These are phyloP conservation scores for Aechmea fasciata DNA, from an alignment of 176 grass and related monocot genomes.

Conservation along the genomic window DNA sequence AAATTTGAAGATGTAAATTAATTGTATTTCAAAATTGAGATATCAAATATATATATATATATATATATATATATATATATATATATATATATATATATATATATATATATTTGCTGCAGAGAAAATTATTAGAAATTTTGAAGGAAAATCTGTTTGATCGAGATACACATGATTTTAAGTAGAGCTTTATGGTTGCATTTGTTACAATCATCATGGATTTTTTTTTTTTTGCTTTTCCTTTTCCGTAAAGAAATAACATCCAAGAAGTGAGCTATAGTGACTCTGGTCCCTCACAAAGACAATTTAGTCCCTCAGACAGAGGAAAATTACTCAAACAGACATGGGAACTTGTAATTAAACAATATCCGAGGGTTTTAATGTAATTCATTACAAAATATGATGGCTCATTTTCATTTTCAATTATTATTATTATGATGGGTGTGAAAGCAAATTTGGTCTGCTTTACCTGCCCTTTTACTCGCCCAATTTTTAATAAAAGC, in stretches of 20 bases:
- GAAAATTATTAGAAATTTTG: no score
- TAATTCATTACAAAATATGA: not conserved
- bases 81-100: no score
- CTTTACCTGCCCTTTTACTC: conserved; percentile 56
- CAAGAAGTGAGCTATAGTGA: not conserved
- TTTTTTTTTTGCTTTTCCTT: not conserved
- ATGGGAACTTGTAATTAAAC: not conserved
- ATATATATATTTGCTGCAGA: no score
- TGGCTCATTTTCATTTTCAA: not conserved
- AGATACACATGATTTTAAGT: not conserved
- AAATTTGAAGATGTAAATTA: no score
- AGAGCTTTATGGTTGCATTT: not conserved
- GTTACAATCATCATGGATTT: not conserved
- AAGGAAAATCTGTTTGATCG: no score
- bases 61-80: no score
- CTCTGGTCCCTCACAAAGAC: not conserved
- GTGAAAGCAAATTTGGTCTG: conserved; percentile 56
- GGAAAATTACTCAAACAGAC: not conserved
- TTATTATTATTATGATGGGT: not conserved
- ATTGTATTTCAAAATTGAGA: no score
- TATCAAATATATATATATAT: no score
- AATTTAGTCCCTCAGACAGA: not conserved
- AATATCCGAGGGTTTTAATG: not conserved
- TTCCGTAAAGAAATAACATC: not conserved
- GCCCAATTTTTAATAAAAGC: conserved; percentile 22